phyloP scores from a whole-genome alignment of 2,329 filamentous ascomycete species.

The Setomelanomma holmii region DNA sequence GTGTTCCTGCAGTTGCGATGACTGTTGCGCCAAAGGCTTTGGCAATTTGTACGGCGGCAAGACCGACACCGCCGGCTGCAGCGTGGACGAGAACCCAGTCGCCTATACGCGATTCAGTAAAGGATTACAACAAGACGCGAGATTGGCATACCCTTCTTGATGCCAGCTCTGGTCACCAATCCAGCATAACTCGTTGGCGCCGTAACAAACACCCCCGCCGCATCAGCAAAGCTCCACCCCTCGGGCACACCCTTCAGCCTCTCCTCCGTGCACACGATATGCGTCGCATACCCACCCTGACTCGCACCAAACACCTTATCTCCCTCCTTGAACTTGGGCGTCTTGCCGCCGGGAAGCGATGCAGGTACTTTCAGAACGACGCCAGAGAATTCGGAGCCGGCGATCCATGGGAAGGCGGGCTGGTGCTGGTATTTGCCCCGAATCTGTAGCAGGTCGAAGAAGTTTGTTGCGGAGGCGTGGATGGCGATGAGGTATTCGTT shows the following conservation, averaged over 20 bases:
- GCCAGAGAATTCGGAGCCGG: conserved; percentile 87
- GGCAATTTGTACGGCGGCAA: conserved; percentile 91
- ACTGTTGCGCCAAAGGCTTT: conserved; percentile 92
- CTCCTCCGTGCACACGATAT: conserved; percentile 71
- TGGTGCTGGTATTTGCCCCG: conserved; percentile 96
- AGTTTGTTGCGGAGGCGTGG: conserved; percentile 88
- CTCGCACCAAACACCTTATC: conserved; percentile 84
- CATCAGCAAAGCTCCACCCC: conserved; percentile 84
- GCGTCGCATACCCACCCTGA: conserved; percentile 86
- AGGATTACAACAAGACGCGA: background rate
- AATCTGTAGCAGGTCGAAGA: conserved; percentile 96
- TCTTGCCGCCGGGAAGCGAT: conserved; percentile 48
- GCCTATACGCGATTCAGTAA: conserved; percentile 52
- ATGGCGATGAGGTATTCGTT: conserved; percentile 87
- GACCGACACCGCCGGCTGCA: conserved; percentile 87
- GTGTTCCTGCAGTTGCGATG: conserved; percentile 86
- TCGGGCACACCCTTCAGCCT: conserved; percentile 75
- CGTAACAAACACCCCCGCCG: conserved; percentile 89
- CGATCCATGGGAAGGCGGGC: conserved; percentile 85
- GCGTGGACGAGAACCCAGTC: conserved; percentile 92
- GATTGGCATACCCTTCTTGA: conserved; percentile 62
- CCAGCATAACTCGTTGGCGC: conserved; percentile 89
- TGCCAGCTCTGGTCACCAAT: conserved; percentile 76
- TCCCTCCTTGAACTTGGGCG: conserved; percentile 74
- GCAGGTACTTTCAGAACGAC: conserved; percentile 72